Percentiles rank a stretch among this genome's conserved stretches.
phyloP scores from a whole-genome alignment of 495 filamentous ascomycete genomes.

The Penicillium herquei region DNA sequence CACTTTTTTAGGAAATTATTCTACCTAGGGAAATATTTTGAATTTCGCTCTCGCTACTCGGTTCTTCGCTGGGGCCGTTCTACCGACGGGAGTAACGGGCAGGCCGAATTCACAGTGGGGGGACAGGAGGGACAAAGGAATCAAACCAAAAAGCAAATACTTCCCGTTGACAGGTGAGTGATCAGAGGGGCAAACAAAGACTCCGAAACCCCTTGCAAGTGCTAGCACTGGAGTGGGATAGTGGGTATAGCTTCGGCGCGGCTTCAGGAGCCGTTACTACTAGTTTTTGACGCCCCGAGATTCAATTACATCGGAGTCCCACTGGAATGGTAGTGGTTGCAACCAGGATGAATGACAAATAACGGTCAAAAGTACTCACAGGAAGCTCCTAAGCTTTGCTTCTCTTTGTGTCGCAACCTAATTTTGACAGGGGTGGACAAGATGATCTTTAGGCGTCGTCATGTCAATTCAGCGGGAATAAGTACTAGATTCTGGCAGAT shows the following conservation, averaged over 20 bases:
- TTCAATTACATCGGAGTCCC: background rate
- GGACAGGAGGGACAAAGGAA: background rate
- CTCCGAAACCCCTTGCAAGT: constrained; percentile 12
- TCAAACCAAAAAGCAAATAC: background rate
- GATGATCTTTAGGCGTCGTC: background rate
- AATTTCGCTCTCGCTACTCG: no score
- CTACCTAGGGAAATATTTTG: no score
- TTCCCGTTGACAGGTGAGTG: background rate
- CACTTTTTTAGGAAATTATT: no score
- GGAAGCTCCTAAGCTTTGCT: background rate
- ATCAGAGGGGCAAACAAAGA: constrained; percentile 8
- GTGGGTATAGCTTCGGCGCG: constrained; percentile 8
- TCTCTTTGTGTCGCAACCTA: constrained; percentile 1
- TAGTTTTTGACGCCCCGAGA: constrained; percentile 3
- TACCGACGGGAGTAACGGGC: no score
- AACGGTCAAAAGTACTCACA: constrained; percentile 3
- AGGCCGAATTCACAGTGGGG: background rate
- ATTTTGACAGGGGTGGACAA: background rate
- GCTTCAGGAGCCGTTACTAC: constrained; percentile 10
- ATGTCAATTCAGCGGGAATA: background rate
- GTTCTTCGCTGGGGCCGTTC: no score
- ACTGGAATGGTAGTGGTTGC: background rate
- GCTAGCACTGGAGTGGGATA: no score
- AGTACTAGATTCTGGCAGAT: background rate
- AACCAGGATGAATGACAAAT: constrained; percentile 2